phyloP scores from a whole-genome alignment of 164 flowering plant species.

The Piper longum region DNA sequence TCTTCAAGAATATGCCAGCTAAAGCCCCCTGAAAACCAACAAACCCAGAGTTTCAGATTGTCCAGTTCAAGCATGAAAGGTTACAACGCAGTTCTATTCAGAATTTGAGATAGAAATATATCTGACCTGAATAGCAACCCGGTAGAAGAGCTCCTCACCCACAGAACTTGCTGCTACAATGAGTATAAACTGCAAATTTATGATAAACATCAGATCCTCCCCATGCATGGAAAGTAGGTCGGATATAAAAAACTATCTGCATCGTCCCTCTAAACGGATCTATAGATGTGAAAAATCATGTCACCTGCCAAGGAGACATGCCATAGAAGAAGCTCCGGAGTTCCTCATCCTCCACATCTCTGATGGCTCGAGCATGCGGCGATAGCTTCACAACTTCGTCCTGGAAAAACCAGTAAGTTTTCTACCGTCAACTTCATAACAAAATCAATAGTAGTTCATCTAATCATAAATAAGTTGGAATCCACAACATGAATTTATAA shows the following conservation, averaged over 20 bases:
- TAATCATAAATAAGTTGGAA: background rate
- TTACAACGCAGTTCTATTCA: too few species aligned
- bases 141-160: conserved; percentile 96
- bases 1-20: conserved; percentile 68
- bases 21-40: conserved; percentile 50
- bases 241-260: too few species aligned
- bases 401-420: conserved; percentile 19
- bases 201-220: background rate
- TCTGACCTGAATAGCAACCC: conserved; percentile 93
- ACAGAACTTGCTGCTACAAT: conserved; percentile 90
- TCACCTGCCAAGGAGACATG: conserved; percentile 99
- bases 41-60: too few species aligned
- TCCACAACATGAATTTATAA: background rate
- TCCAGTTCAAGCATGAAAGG: too few species aligned
- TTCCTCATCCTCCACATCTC: conserved; percentile 99
- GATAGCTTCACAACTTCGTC: conserved; percentile 84
- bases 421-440: background rate
- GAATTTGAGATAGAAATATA: background rate
- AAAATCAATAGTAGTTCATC: background rate
- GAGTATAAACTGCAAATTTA: conserved; percentile 57
- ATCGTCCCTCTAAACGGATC: too few species aligned
- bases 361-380: conserved; percentile 61
- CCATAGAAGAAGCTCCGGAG: conserved; percentile 89
- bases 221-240: background rate
- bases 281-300: background rate